Conservation (phyloP, 192 early-diverging fungal genomes). For the Backusella westeae region DNA sequence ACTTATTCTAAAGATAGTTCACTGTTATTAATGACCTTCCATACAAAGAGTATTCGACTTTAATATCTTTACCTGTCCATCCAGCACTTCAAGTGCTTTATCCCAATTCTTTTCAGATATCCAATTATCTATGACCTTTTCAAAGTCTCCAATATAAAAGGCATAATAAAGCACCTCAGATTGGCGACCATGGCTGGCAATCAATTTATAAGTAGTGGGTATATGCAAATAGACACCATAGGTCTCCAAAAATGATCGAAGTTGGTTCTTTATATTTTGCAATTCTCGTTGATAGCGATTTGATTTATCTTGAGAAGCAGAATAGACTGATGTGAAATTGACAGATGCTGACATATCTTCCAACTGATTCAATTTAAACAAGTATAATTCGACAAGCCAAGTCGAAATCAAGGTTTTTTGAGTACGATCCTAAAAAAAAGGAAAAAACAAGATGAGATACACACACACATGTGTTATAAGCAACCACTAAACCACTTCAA, state of each 20-base stretch:
- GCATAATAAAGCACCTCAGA: slow-evolving; percentile 83
- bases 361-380: slow-evolving; percentile 69
- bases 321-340: not conserved
- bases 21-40: not conserved
- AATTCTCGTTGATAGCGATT: slow-evolving; percentile 52
- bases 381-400: slow-evolving; percentile 89
- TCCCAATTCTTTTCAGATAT: slow-evolving; percentile 72
- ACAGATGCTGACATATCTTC: slow-evolving; percentile 49
- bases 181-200: slow-evolving; percentile 82
- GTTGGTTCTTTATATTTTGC: slow-evolving; percentile 59
- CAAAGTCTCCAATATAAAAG: slow-evolving; percentile 78
- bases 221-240: slow-evolving; percentile 65
- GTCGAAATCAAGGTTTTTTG: slow-evolving; percentile 78
- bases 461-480: not conserved
- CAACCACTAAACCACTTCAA: not conserved
- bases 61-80: slow-evolving; percentile 59
- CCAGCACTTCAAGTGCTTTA: slow-evolving; percentile 74
- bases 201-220: slow-evolving; percentile 74
- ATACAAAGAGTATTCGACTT: not conserved
- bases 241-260: slow-evolving; percentile 65
- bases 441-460: not conserved
- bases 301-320: not conserved
- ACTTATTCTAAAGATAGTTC: slow-evolving; percentile 46
- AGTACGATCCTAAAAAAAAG: slow-evolving; percentile 57
- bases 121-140: slow-evolving; percentile 82